These are phyloP conservation scores for Fraxinus floribunda DNA, from an alignment of 305 asterid genomes.

Conservation along the genomic window DNA sequence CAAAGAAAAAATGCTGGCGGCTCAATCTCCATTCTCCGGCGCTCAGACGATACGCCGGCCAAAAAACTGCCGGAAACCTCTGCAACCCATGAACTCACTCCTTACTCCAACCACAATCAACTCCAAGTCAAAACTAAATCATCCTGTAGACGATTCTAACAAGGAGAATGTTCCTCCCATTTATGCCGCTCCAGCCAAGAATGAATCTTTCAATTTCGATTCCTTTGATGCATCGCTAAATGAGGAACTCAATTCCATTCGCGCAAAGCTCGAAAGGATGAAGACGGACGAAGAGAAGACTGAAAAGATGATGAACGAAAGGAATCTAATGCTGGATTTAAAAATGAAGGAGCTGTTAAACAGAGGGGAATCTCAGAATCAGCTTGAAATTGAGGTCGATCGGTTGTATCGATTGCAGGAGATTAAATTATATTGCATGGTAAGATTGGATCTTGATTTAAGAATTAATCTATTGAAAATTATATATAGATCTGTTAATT, in stretches of 20 bases:
- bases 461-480: not conserved
- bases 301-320: constrained; percentile 49
- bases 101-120: constrained; percentile 12
- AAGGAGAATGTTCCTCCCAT: constrained; percentile 57
- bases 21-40: constrained; percentile 45
- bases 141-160: constrained; percentile 37
- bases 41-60: constrained; percentile 32
- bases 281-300: constrained; percentile 52
- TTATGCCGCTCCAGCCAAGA: constrained; percentile 25
- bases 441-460: constrained; percentile 18
- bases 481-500: not conserved
- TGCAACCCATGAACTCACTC: constrained; percentile 48
- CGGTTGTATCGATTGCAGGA: constrained; percentile 71
- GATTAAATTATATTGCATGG: constrained; percentile 68
- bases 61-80: constrained; percentile 45
- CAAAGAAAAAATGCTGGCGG: constrained; percentile 47
- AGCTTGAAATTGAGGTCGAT: constrained; percentile 81
- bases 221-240: constrained; percentile 55
- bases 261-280: constrained; percentile 57
- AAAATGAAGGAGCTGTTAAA: constrained; percentile 49
- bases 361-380: constrained; percentile 66
- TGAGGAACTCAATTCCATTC: constrained; percentile 67
- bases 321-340: constrained; percentile 45
- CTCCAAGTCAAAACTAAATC: not conserved
- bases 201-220: constrained; percentile 22